Evolutionary conservation across 441 rosid species (phyloP), one percentile per base, ranked within the genome.

Genomic region (Theobroma grandiflorum): DNA sequence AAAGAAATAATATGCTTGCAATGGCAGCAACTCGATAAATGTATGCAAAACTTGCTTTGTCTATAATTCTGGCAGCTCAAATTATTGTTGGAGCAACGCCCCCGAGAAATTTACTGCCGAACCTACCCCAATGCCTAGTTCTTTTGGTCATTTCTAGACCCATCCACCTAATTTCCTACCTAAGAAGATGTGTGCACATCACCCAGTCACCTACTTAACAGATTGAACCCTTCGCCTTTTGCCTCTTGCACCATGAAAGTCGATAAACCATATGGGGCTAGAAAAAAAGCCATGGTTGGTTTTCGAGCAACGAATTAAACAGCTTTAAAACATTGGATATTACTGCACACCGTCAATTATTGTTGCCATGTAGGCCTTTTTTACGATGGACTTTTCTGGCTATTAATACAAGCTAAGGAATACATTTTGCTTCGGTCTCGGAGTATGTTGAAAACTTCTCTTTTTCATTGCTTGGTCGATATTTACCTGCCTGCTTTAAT

Each of bases 121-220:
- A 75, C 75, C 75, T 31, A 67, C 52, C 74, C 75, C 62, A 68
- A 35, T 7, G 45, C 43, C 62, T 35, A 42, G 55, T 52, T 37
- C n/a, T 50, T 12, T 15, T 45, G 40, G 37, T 50, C 65, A 47
- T 31, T 8, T 47, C 0, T 61, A 49, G 75, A 69, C 72, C 83
- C 79, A 58, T 69, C 79, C 45, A 80, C 74, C 79, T 75, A 75
- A 75, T 75, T 80, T 71, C 52, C 62, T 58, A 47, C 63, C 82
- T 66, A 80, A 12, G 52, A 43, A n/a, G 53, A 42, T 64, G 78
- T 49, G 73, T 18, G 43, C 67, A 31, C 63, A 15, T 7, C 35
- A 20, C 47, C 35, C 8, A 16, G 2, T 4, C 61, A 47, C 50
- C 70, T 14, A 58, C 62, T 47, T 47, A 22, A 6, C 59, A 53